Conservation (phyloP, 805 yeast genomes). For the Citeromyces nyonsensis region DNA sequence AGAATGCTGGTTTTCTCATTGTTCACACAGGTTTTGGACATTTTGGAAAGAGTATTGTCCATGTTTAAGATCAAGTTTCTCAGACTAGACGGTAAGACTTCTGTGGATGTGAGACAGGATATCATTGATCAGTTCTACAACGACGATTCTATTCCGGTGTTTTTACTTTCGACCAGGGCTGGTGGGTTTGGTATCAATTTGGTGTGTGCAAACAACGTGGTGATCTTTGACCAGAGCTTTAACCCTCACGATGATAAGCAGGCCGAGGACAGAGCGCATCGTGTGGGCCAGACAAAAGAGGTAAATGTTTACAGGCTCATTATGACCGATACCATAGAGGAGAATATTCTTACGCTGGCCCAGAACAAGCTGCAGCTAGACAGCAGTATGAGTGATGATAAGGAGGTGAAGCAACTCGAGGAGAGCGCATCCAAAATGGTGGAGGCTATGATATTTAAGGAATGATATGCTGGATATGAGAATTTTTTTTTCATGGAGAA, state of each 20-base stretch:
- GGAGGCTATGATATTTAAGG: constrained; percentile 27
- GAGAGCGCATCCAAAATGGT: constrained; percentile 36
- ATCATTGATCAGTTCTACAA: constrained; percentile 81
- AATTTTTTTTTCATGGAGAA: too few species aligned
- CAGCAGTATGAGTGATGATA: constrained; percentile 31
- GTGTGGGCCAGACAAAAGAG: constrained; percentile 86
- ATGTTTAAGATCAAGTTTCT: constrained; percentile 53
- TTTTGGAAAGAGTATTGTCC: constrained; percentile 63
- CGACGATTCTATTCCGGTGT: constrained; percentile 69
- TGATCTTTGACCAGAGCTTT: constrained; percentile 86
- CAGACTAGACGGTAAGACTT: constrained; percentile 85
- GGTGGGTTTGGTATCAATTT: constrained; percentile 98
- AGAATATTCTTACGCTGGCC: constrained; percentile 74
- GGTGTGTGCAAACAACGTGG: constrained; percentile 86
- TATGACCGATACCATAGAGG: constrained; percentile 68
- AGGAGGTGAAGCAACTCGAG: constrained; percentile 22
- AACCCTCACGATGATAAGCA: constrained; percentile 98
- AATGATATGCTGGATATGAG: constrained; percentile 1
- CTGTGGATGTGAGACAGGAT: constrained; percentile 87
- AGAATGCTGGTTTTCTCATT: constrained; percentile 78
- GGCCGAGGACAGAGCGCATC: constrained; percentile 96
- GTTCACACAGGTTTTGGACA: constrained; percentile 85
- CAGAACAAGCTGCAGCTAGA: constrained; percentile 86
- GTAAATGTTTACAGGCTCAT: constrained; percentile 71
- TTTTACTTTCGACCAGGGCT: constrained; percentile 84